A percentile compares a stretch with the other conserved stretches of the same genome.
Conservation (phyloP, 169 alveolate genomes). For the Eimeria maxima region DNA sequence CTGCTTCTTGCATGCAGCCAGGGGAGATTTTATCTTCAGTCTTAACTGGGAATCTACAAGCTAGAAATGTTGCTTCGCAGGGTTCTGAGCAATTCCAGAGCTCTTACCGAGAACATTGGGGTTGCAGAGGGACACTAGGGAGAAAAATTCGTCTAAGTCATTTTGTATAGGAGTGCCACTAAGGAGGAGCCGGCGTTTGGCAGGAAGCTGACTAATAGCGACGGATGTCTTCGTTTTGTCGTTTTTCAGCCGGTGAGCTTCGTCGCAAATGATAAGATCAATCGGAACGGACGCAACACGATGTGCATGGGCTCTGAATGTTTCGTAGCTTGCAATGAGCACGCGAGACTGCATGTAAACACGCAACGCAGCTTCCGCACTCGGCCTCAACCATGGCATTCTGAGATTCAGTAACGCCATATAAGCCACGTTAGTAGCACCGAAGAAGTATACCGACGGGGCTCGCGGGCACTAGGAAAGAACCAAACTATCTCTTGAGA, state of each 20-base stretch:
- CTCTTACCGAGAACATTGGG: slow-evolving; percentile 93
- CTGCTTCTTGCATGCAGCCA: not conserved
- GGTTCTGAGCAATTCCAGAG: not conserved
- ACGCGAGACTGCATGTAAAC: slow-evolving; percentile 86
- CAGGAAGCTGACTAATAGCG: slow-evolving; percentile 93
- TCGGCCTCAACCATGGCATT: not conserved
- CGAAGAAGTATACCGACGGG: not conserved
- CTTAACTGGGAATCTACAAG: not conserved
- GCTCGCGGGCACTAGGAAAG: too few relatives aligned
- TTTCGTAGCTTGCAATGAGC: slow-evolving; percentile 95
- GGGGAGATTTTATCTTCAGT: not conserved
- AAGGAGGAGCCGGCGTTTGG: slow-evolving; percentile 93
- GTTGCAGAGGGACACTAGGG: slow-evolving; percentile 93
- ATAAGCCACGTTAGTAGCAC: not conserved
- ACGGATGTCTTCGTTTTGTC: slow-evolving; percentile 95
- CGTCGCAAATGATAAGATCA: slow-evolving; percentile 97
- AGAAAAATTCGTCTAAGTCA: slow-evolving; percentile 94
- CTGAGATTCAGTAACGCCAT: too few relatives aligned
- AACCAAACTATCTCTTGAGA: not conserved
- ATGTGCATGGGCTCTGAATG: slow-evolving; percentile 93
- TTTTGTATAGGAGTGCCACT: slow-evolving; percentile 96
- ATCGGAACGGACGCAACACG: slow-evolving; percentile 94
- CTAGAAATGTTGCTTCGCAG: not conserved
- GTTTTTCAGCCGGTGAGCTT: slow-evolving; percentile 97
- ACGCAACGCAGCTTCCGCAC: not conserved